phyloP scores from a whole-genome alignment of 139 green algal genomes.

The Astrephomene gubernaculifera region DNA sequence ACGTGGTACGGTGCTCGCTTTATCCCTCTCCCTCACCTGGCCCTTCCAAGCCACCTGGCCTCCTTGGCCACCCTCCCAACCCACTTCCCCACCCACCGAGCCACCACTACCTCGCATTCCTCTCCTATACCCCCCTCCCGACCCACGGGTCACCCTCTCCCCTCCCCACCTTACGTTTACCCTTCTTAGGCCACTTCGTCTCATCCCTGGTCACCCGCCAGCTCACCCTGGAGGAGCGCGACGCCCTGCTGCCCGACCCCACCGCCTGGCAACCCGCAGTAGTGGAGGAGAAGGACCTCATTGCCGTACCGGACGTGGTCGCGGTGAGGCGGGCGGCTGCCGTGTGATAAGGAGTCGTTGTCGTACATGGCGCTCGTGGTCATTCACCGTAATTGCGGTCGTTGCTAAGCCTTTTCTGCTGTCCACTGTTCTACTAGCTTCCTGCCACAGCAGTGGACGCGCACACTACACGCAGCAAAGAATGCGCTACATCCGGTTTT shows the following conservation, averaged over 20 bases:
- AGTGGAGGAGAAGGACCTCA: constrained; percentile 36
- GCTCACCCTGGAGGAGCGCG: constrained; percentile 40
- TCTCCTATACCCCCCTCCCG: neutral
- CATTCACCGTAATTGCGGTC: neutral
- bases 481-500: neutral
- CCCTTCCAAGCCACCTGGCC: neutral
- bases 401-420: too few species aligned
- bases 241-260: constrained; percentile 38
- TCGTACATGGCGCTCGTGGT: neutral
- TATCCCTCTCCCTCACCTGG: neutral
- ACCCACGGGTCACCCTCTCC: neutral
- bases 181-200: neutral
- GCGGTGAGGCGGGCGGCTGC: constrained; percentile 35
- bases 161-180: neutral
- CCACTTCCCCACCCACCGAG: neutral
- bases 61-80: neutral
- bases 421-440: too few species aligned
- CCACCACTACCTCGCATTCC: neutral
- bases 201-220: constrained; percentile 28
- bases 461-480: neutral
- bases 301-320: constrained; percentile 33
- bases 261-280: constrained; percentile 24
- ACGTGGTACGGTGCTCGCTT: too few species aligned
- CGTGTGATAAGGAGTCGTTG: neutral
- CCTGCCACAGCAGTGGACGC: neutral